A percentile compares a stretch with the other conserved stretches of the same genome.
Conservation (phyloP, 2,329 filamentous ascomycete species). For the Botryotinia globosa region DNA sequence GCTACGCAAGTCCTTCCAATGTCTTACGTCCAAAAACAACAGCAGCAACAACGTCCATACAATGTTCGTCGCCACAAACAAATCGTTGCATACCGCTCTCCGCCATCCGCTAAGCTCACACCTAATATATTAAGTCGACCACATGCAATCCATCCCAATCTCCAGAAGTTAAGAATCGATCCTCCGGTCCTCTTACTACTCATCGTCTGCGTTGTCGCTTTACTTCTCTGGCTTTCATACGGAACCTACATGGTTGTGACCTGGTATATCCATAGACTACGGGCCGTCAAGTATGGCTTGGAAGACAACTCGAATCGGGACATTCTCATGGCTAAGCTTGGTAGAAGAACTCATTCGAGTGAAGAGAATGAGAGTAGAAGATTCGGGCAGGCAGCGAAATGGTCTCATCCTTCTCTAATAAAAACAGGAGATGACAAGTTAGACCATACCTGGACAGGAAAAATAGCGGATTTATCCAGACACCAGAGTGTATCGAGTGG, state of each 20-base stretch:
- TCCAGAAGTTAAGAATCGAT: slow-evolving; percentile 10
- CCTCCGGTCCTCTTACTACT: background rate
- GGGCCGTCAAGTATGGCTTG: background rate
- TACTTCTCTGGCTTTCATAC: slow-evolving; percentile 5
- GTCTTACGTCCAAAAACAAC: background rate
- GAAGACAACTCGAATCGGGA: background rate
- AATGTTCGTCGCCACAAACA: slow-evolving; percentile 6
- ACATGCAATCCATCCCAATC: slow-evolving; percentile 7
- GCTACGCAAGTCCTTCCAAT: background rate
- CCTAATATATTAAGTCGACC: background rate
- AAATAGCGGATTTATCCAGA: background rate
- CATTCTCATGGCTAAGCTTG: background rate
- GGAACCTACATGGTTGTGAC: background rate
- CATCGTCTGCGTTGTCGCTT: background rate
- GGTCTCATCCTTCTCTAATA: background rate
- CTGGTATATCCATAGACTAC: background rate
- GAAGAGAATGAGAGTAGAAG: background rate
- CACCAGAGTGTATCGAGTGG: slow-evolving; percentile 7
- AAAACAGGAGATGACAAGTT: background rate
- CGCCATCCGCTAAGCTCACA: background rate
- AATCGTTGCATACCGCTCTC: background rate
- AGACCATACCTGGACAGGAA: background rate
- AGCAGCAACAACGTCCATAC: background rate
- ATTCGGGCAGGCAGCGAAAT: background rate
- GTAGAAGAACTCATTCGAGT: background rate